A percentile compares a stretch with the other conserved stretches of the same genome.
Evolutionary conservation across 768 basidiomycete genomes (phyloP).

Genomic region (Tremella fuciformis): DNA sequence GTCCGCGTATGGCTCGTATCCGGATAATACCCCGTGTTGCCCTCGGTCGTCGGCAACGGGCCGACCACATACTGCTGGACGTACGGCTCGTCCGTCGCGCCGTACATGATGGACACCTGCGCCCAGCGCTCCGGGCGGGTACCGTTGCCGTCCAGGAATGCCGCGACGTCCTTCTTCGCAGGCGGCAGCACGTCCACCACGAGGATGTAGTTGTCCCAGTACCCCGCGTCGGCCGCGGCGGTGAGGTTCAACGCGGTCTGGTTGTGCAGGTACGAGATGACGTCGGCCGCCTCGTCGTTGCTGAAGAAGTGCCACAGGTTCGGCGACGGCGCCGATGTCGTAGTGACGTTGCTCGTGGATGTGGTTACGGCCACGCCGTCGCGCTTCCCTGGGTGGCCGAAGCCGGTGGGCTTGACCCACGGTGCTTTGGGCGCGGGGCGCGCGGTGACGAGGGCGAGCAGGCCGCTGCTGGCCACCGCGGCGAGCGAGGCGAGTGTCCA

Average conservation of each 20-base stretch:
- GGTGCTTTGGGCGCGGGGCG: too few relatives aligned
- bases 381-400: too few relatives aligned
- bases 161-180: constrained; percentile 56
- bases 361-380: too few relatives aligned
- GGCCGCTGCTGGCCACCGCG: too few relatives aligned
- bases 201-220: constrained; percentile 59
- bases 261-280: constrained; percentile 58
- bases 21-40: neutral
- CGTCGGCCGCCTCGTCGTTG: constrained; percentile 54
- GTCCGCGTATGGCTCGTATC: constrained; percentile 56
- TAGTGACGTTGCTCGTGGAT: too few relatives aligned
- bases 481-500: too few relatives aligned
- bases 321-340: constrained; percentile 2
- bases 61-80: constrained; percentile 12
- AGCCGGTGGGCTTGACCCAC: too few relatives aligned
- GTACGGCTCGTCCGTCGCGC: constrained; percentile 8
- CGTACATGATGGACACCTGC: constrained; percentile 28
- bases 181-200: constrained; percentile 59
- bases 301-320: constrained; percentile 60
- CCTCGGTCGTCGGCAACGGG: constrained; percentile 5
- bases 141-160: constrained; percentile 55
- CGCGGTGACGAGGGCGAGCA: too few relatives aligned
- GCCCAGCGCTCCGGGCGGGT: constrained; percentile 55
- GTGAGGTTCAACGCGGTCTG: constrained; percentile 59
- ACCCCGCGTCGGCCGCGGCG: constrained; percentile 35